Evolutionary conservation across 495 filamentous ascomycete genomes (phyloP).

Genomic region (Bacidia gigantensis): DNA sequence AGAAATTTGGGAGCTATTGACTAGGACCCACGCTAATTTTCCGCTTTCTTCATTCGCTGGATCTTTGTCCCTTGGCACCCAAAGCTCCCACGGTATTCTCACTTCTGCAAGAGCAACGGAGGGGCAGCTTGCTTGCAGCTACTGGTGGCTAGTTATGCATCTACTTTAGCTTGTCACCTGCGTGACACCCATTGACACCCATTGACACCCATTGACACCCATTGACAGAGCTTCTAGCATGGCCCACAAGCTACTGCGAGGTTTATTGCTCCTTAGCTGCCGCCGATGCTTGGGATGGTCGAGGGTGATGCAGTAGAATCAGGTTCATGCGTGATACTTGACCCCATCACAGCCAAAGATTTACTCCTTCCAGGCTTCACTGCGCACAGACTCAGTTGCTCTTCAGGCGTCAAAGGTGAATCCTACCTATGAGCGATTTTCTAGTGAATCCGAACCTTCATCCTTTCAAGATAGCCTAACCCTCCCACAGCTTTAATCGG

Average conservation of each 20-base stretch:
- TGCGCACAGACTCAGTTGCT: slow-evolving; percentile 17
- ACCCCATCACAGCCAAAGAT: no score
- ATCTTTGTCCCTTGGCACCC: not conserved
- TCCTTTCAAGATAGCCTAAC: slow-evolving; percentile 82
- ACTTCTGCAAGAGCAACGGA: not conserved
- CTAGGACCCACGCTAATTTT: not conserved
- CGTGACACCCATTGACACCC: no score
- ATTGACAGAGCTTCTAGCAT: not conserved
- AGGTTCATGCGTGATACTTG: no score
- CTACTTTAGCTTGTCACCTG: not conserved
- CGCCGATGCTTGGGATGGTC: not conserved
- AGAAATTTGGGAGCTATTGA: not conserved
- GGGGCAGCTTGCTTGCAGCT: not conserved
- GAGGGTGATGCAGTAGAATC: no score
- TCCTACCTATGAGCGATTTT: no score
- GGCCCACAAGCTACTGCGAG: not conserved
- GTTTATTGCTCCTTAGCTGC: not conserved
- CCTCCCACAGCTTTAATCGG: slow-evolving; percentile 71
- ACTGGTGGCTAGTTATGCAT: not conserved
- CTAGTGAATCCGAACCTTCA: slow-evolving; percentile 72
- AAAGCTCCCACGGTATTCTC: no score
- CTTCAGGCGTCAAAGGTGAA: slow-evolving; percentile 40
- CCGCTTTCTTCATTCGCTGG: not conserved
- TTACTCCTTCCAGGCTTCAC: no score
- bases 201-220: no score